Evolutionary conservation across 2,329 filamentous ascomycete species (phyloP), one percentile per base, ranked within the genome.

Genomic region (Chaetomiaceae sp.): DNA sequence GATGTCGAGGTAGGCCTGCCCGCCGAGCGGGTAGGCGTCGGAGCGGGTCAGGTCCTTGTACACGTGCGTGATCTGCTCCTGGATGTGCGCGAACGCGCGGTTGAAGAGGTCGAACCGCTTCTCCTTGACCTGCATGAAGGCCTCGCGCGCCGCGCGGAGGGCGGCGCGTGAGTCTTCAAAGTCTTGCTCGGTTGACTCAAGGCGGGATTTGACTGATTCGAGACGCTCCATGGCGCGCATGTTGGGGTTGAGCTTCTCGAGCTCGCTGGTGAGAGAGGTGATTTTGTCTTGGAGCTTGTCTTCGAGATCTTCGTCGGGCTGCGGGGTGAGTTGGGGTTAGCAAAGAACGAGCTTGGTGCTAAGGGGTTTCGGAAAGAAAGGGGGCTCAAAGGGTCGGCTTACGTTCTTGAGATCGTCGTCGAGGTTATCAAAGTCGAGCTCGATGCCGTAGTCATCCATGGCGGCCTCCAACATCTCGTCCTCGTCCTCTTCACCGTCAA

Each of bases 201-300:
- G 83, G 54, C 91, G 85, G 45, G 82, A 79, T 67, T 95, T 87
- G 8, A 95, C 91, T 19, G 83, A 85, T 64, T 93, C 88, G 5
- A 99, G 77, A 44, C 92, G 87, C 65, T 97, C 90, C 69, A 91
- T 89, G 8, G 92, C 93, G 61, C 92, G 89, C 82, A 96, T 95
- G 68, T 99, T 97, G 21, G 93, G 93, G 55, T 93, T 91, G 68
- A 97, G 85, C 70, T 96, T 96, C 65, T 96, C 90, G 17, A 99
- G 81, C 60, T 96, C 88, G 27, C 78, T 74, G 39, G 84, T 83
- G 9, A 99, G 77, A 23, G 78, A 77, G 17, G 79, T 75, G 57
- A 99, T 89, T 62, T 83, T 85, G 48, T 95, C 88, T 47, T 86
- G 81, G 2, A 99, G 76, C 51, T 79, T 77, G 40, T 87, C 82